phyloP scores from a whole-genome alignment of 2,329 filamentous ascomycete species.

The Talaromyces funiculosus region DNA sequence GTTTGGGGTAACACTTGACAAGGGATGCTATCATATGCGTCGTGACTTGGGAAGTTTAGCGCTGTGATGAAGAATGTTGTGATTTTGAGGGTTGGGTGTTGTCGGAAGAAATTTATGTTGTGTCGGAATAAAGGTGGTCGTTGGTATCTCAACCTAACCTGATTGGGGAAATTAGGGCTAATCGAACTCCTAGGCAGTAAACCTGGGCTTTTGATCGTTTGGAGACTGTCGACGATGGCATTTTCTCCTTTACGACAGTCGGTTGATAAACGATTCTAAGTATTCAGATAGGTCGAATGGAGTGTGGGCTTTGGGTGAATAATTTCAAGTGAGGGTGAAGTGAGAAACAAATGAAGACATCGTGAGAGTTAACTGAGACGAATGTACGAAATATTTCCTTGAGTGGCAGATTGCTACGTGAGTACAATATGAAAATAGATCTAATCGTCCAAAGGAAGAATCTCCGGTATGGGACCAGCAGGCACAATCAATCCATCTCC shows the following conservation, averaged over 20 bases:
- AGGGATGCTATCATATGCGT: neutral
- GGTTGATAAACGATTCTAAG: too few species aligned
- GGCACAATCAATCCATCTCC: slow-evolving; percentile 22
- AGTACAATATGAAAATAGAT: too few species aligned
- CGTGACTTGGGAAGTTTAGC: neutral
- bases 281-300: too few species aligned
- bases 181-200: neutral
- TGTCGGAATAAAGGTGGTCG: neutral
- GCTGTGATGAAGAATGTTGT: neutral
- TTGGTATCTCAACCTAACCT: neutral
- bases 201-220: too few species aligned
- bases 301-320: too few species aligned
- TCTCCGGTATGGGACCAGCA: slow-evolving; percentile 24
- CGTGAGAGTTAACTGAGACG: neutral
- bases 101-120: neutral
- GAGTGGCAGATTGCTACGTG: too few species aligned
- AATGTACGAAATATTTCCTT: neutral
- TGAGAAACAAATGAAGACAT: too few species aligned
- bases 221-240: too few species aligned
- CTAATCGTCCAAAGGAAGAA: slow-evolving; percentile 18
- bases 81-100: neutral
- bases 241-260: too few species aligned
- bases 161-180: neutral
- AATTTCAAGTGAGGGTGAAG: too few species aligned
- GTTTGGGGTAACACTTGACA: neutral